A percentile compares a stretch with the other conserved stretches of the same genome.
Conservation (phyloP, 306 rosid genomes). For the Ziziphus jujuba region DNA sequence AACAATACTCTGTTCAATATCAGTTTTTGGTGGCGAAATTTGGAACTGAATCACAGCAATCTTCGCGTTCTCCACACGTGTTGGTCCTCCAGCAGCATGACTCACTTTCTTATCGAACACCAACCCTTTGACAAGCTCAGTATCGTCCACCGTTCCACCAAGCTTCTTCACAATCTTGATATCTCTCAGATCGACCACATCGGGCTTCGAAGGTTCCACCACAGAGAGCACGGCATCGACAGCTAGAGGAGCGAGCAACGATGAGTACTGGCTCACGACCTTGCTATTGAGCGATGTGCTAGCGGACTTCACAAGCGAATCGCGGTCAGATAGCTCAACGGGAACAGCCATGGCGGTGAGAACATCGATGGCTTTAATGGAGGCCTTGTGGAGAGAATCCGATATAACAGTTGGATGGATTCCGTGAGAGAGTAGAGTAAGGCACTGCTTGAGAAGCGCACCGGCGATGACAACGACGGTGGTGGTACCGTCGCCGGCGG, state of each 20-base stretch:
- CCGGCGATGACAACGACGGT: constrained; percentile 95
- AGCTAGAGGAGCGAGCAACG: constrained; percentile 86
- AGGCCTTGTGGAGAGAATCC: constrained; percentile 76
- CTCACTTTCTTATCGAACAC: constrained; percentile 93
- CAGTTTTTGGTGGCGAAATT: constrained; percentile 94
- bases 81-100: constrained; percentile 97
- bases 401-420: constrained; percentile 88
- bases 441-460: constrained; percentile 67
- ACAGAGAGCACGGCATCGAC: constrained; percentile 85
- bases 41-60: constrained; percentile 97
- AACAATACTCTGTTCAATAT: constrained; percentile 92
- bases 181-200: constrained; percentile 82
- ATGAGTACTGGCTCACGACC: constrained; percentile 93
- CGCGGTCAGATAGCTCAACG: constrained; percentile 83
- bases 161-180: constrained; percentile 92
- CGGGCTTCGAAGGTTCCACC: constrained; percentile 62
- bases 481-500: constrained; percentile 96
- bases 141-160: constrained; percentile 90
- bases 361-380: constrained; percentile 75
- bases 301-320: constrained; percentile 80
- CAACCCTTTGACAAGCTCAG: constrained; percentile 71
- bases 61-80: constrained; percentile 86
- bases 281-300: constrained; percentile 90
- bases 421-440: constrained; percentile 70
- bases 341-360: constrained; percentile 96